Conservation (phyloP, 805 yeast genomes). For the Ogataea degrootiae region DNA sequence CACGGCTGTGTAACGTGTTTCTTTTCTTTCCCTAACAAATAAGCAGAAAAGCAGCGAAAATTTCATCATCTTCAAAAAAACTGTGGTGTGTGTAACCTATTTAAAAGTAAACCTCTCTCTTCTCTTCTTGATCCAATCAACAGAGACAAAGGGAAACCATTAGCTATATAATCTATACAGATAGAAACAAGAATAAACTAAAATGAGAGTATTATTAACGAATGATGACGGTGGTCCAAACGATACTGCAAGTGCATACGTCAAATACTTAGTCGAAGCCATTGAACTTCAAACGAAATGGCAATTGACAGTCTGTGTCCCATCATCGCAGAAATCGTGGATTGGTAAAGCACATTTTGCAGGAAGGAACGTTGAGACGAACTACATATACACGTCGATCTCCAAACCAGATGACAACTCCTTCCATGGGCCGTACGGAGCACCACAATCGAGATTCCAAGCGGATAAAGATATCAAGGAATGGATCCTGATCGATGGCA, state of each 20-base stretch:
- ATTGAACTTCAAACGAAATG: slow-evolving; percentile 65
- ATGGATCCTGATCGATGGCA: slow-evolving; percentile 86
- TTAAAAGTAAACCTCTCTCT: not conserved
- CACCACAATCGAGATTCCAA: slow-evolving; percentile 39
- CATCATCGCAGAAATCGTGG: slow-evolving; percentile 88
- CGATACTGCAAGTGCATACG: slow-evolving; percentile 74
- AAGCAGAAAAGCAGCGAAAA: no score
- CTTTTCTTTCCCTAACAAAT: no score
- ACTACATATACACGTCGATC: slow-evolving; percentile 58
- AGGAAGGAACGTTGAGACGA: slow-evolving; percentile 56
- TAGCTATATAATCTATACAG: no score
- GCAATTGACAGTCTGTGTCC: slow-evolving; percentile 81
- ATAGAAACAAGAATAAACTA: not conserved
- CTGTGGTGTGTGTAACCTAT: no score
- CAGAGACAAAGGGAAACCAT: not conserved
- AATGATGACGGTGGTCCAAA: slow-evolving; percentile 95
- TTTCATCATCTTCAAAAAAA: no score
- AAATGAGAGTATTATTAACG: slow-evolving; percentile 39
- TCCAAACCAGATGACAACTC: slow-evolving; percentile 41
- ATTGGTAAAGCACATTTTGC: slow-evolving; percentile 97
- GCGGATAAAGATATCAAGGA: slow-evolving; percentile 49
- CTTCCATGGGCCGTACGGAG: slow-evolving; percentile 64
- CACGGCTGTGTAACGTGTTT: no score
- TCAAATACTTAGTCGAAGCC: slow-evolving; percentile 74
- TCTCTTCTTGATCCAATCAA: not conserved